A percentile compares a stretch with the other conserved stretches of the same genome.
These are phyloP conservation scores for Comarum palustre DNA, from an alignment of 306 rosid genomes.

Conservation along the genomic window DNA sequence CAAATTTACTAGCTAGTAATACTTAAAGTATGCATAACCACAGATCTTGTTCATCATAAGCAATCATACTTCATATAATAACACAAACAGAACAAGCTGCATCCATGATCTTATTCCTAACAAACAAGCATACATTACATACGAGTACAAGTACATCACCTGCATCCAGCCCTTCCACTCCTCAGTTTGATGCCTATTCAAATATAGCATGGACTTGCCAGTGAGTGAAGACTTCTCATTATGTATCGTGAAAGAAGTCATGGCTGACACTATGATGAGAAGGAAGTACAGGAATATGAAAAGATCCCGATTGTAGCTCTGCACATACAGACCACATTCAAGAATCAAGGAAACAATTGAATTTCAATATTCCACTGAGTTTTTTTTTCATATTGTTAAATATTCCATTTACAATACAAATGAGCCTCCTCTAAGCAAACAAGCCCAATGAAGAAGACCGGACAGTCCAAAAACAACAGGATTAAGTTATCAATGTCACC, in stretches of 20 bases:
- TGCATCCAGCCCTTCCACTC: constrained; percentile 99
- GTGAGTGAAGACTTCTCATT: constrained; percentile 78
- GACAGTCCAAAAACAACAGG: constrained; percentile 13
- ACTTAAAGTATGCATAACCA: background rate
- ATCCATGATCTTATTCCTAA: background rate
- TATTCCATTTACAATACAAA: background rate
- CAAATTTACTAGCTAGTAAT: background rate
- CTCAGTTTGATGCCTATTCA: constrained; percentile 98
- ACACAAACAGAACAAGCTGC: constrained; percentile 5
- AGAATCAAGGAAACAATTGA: background rate
- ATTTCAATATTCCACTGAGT: background rate
- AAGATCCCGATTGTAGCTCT: constrained; percentile 93
- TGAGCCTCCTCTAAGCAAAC: background rate
- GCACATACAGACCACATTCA: constrained; percentile 39
- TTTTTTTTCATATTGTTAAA: background rate
- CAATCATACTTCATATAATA: background rate
- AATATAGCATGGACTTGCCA: constrained; percentile 81
- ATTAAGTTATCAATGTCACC: constrained; percentile 39
- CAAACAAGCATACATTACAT: constrained; percentile 13
- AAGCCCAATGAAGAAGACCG: background rate
- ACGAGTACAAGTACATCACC: constrained; percentile 33
- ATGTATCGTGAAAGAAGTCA: constrained; percentile 75
- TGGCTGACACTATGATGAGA: constrained; percentile 84
- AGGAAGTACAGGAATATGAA: constrained; percentile 81
- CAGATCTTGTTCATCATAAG: constrained; percentile 3